Percentiles rank a stretch among this genome's conserved stretches.
phyloP scores from a whole-genome alignment of 225 moss, liverwort and hornwort genomes.

The Rhytidiadelphus loreus region DNA sequence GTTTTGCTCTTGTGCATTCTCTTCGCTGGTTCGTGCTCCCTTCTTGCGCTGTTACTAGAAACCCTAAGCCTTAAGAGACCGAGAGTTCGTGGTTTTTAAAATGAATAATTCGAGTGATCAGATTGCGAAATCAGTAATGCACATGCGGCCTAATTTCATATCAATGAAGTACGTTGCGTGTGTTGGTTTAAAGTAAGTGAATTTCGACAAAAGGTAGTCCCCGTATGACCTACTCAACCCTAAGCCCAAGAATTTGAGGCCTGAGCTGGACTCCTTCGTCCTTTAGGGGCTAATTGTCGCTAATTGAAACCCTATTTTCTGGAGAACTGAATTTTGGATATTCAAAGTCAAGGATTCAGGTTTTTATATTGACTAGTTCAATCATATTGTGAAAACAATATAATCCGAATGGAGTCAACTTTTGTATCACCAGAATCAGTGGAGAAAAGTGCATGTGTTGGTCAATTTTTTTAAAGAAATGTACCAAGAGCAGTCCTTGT shows the following conservation, averaged over 20 bases:
- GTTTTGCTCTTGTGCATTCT: constrained; percentile 28
- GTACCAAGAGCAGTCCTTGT: neutral
- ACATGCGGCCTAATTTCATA: neutral
- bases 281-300: neutral
- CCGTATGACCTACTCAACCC: neutral
- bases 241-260: neutral
- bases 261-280: neutral
- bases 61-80: neutral
- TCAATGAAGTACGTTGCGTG: neutral
- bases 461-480: neutral
- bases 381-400: neutral
- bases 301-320: neutral
- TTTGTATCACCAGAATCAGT: neutral
- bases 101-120: neutral
- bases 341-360: neutral
- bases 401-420: neutral
- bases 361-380: neutral
- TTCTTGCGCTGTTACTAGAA: neutral
- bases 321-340: neutral
- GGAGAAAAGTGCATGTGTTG: neutral
- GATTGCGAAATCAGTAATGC: neutral
- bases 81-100: neutral
- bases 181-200: neutral
- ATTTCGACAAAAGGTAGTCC: neutral
- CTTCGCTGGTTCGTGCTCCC: constrained; percentile 12